These are phyloP conservation scores for Geranium rotundifolium DNA, from an alignment of 345 rosid genomes.

Conservation along the genomic window DNA sequence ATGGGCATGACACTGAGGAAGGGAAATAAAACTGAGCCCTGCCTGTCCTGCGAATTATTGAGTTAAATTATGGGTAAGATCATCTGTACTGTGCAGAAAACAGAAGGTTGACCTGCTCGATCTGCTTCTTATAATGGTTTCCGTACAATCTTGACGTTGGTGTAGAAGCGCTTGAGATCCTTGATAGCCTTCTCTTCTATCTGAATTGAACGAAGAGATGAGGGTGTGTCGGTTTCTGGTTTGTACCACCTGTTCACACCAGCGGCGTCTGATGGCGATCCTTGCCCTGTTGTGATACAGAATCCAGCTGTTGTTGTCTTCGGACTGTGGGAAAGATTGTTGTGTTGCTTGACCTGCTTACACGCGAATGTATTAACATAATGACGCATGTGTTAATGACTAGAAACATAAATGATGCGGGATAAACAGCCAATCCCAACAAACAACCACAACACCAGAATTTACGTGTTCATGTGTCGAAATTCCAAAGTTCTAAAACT, in stretches of 20 bases:
- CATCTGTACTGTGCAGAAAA: slow-evolving; percentile 11
- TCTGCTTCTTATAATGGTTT: slow-evolving; percentile 28
- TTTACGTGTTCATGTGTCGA: too few relatives aligned
- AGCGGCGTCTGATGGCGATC: slow-evolving; percentile 76
- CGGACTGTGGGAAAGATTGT: slow-evolving; percentile 53
- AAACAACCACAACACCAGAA: too few relatives aligned
- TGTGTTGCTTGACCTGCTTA: slow-evolving; percentile 54
- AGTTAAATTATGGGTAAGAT: background rate
- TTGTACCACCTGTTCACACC: slow-evolving; percentile 89
- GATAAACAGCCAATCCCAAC: too few relatives aligned
- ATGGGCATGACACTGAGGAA: background rate
- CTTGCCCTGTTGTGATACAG: slow-evolving; percentile 46
- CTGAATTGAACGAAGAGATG: slow-evolving; percentile 82
- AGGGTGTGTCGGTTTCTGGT: slow-evolving; percentile 59
- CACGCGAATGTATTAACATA: background rate
- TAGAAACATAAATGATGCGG: background rate
- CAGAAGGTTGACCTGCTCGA: background rate
- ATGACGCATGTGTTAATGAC: background rate
- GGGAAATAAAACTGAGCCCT: background rate
- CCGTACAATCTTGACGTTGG: slow-evolving; percentile 73
- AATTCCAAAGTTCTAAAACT: too few relatives aligned
- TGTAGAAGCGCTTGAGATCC: slow-evolving; percentile 79
- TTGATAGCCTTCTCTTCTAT: slow-evolving; percentile 92
- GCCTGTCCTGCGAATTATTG: background rate
- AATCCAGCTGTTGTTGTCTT: slow-evolving; percentile 69